These are phyloP conservation scores for Pyricularia sp. DNA, from an alignment of 2,329 filamentous ascomycete genomes.

Conservation along the genomic window DNA sequence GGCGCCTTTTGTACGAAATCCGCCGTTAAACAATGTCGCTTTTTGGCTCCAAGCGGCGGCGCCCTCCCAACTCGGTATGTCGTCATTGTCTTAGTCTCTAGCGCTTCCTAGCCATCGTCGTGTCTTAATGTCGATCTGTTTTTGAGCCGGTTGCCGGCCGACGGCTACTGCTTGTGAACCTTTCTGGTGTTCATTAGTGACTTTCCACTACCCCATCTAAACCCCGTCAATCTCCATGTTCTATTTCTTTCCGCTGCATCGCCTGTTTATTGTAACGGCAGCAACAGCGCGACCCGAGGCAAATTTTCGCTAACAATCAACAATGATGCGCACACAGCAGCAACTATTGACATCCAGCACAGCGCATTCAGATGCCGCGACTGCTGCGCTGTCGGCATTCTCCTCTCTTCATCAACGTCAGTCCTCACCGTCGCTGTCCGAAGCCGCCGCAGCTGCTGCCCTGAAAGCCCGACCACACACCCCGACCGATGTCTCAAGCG, in stretches of 20 bases:
- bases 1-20: neutral
- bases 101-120: neutral
- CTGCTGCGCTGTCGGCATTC: constrained; percentile 76
- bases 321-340: neutral
- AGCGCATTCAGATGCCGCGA: constrained; percentile 63
- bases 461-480: constrained; percentile 69
- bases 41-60: constrained; percentile 42
- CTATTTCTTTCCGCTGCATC: neutral
- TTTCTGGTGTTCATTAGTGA: neutral
- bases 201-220: neutral
- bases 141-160: neutral
- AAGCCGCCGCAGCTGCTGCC: constrained; percentile 78
- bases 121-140: neutral
- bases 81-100: constrained; percentile 7
- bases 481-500: constrained; percentile 69
- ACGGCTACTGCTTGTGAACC: neutral
- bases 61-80: constrained; percentile 40
- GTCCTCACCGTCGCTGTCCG: constrained; percentile 61
- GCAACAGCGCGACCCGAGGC: neutral
- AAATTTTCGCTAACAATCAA: neutral
- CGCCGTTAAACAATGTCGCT: neutral
- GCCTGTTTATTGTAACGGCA: neutral
- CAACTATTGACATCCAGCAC: constrained; percentile 57
- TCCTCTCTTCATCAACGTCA: constrained; percentile 42
- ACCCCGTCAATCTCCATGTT: neutral